Evolutionary conservation across 164 flowering plant genomes (phyloP).

Genomic region (Platanus orientalis): DNA sequence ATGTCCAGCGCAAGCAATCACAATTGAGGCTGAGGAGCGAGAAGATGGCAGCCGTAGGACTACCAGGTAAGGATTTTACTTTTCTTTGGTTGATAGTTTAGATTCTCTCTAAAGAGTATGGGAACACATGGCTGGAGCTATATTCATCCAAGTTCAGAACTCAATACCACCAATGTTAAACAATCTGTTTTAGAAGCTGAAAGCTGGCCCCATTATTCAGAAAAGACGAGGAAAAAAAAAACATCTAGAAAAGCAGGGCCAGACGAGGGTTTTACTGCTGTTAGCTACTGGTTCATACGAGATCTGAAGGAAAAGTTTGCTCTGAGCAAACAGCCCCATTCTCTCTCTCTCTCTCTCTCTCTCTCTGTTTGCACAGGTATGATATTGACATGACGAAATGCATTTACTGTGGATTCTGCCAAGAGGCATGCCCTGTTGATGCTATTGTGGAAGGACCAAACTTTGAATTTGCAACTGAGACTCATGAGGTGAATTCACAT

Average conservation of each 20-base stretch:
- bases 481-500: conserved; percentile 73
- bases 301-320: too few relatives aligned
- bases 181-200: neutral
- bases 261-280: too few relatives aligned
- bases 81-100: too few relatives aligned
- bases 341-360: too few relatives aligned
- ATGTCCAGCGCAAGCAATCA: conserved; percentile 99
- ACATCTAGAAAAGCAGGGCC: neutral
- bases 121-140: neutral
- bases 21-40: conserved; percentile 97
- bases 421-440: conserved; percentile 99
- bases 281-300: too few relatives aligned
- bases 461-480: conserved; percentile 95
- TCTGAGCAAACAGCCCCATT: too few relatives aligned
- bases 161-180: neutral
- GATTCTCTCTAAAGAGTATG: too few relatives aligned
- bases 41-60: conserved; percentile 99
- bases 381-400: conserved; percentile 99
- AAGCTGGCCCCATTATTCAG: neutral
- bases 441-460: conserved; percentile 99
- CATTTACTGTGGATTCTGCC: conserved; percentile 99
- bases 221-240: neutral
- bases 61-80: conserved; percentile 52
- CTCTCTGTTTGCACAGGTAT: conserved; percentile 65
- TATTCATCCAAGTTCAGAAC: neutral